Conservation (phyloP, 495 filamentous ascomycete species). For the Penicillium nucicola region DNA sequence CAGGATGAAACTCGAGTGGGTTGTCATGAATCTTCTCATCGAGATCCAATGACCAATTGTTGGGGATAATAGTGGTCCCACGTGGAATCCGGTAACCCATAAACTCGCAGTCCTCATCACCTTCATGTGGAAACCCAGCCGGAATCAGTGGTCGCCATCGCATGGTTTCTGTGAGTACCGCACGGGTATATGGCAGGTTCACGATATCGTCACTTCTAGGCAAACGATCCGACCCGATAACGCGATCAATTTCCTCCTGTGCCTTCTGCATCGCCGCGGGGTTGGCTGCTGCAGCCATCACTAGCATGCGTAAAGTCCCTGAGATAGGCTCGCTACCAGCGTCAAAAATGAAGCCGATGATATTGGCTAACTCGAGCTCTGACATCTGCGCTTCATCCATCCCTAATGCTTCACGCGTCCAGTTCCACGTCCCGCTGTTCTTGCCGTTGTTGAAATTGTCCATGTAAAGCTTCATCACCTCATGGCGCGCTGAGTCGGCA, state of each 20-base stretch:
- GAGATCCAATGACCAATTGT: constrained; percentile 6
- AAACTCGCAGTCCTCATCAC: constrained; percentile 5
- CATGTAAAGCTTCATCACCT: constrained; percentile 23
- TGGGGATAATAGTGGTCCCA: constrained; percentile 7
- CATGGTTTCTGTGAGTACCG: constrained; percentile 49
- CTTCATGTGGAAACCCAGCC: constrained; percentile 21
- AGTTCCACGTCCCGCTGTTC: constrained; percentile 6
- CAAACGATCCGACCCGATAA: constrained; percentile 8
- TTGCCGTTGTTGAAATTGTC: neutral
- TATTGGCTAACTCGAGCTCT: constrained; percentile 28
- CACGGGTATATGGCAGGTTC: constrained; percentile 42
- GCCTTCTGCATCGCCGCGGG: constrained; percentile 12
- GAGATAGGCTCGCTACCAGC: constrained; percentile 35
- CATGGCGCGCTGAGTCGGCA: constrained; percentile 31
- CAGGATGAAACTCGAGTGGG: constrained; percentile 22
- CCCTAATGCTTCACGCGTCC: neutral
- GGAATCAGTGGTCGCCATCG: constrained; percentile 50
- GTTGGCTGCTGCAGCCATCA: constrained; percentile 22
- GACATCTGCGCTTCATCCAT: constrained; percentile 7
- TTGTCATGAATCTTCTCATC: constrained; percentile 11
- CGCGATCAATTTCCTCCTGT: constrained; percentile 19
- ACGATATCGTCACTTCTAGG: constrained; percentile 33
- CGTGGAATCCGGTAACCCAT: constrained; percentile 15
- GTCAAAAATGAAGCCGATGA: constrained; percentile 34
- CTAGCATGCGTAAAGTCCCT: constrained; percentile 24